A percentile compares a stretch with the other conserved stretches of the same genome.
These are phyloP conservation scores for Leishmania arabica DNA, from an alignment of 208 protist genomes.

Conservation along the genomic window DNA sequence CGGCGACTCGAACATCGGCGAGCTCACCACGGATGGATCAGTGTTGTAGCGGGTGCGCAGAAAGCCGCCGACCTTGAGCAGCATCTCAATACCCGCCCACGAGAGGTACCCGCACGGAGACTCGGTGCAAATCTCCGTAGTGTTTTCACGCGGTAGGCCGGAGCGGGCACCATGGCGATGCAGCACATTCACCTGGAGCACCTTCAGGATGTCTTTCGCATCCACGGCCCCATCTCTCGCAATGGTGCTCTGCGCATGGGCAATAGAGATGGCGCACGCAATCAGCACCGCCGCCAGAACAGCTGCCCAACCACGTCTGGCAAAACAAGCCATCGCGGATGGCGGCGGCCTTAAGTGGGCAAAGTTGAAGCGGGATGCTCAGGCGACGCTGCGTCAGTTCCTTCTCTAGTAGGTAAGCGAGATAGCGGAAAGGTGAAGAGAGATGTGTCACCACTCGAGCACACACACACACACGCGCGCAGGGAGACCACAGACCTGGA, in stretches of 20 bases:
- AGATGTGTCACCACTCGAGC: not conserved
- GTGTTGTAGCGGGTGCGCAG: conserved; percentile 47
- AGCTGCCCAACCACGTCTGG: conserved; percentile 17
- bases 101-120: conserved; percentile 56
- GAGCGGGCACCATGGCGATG: conserved; percentile 64
- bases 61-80: conserved; percentile 46
- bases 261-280: conserved; percentile 4
- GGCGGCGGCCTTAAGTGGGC: not conserved
- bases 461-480: not conserved
- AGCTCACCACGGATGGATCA: conserved; percentile 29
- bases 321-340: conserved; percentile 9
- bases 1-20: conserved; percentile 32
- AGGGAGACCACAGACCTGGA: not conserved
- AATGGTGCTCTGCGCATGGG: conserved; percentile 3
- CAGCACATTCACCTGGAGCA: conserved; percentile 42
- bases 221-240: not conserved
- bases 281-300: conserved; percentile 22
- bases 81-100: conserved; percentile 35
- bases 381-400: not conserved
- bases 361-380: not conserved
- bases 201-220: conserved; percentile 8
- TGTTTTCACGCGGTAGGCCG: conserved; percentile 29
- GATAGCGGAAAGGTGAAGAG: not conserved
- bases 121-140: conserved; percentile 40
- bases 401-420: not conserved